Evolutionary conservation across 805 yeast genomes (phyloP).

Genomic region (Metschnikowia anglica): DNA sequence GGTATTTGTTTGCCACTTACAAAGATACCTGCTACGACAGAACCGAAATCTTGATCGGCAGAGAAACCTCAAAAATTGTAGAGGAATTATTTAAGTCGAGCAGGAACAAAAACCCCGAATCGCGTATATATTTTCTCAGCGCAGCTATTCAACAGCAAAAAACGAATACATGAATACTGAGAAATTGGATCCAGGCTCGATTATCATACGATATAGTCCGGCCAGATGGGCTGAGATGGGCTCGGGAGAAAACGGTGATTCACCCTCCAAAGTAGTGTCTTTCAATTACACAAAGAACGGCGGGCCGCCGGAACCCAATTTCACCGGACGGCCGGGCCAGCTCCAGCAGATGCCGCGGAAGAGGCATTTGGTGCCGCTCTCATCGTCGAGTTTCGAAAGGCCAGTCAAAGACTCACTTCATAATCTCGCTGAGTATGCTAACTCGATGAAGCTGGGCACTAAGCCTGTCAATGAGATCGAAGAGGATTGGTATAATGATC

Average conservation of each 20-base stretch:
- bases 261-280: constrained; percentile 14
- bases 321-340: neutral
- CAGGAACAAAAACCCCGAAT: too few species aligned
- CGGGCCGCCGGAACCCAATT: too few species aligned
- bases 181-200: constrained; percentile 15
- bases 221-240: constrained; percentile 18
- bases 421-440: constrained; percentile 10
- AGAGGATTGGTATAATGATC: constrained; percentile 18
- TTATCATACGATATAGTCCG: constrained; percentile 18
- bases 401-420: constrained; percentile 16
- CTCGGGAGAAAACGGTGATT: neutral
- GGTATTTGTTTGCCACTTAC: too few species aligned
- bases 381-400: constrained; percentile 12
- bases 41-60: too few species aligned
- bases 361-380: constrained; percentile 9
- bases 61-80: too few species aligned
- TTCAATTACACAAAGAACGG: constrained; percentile 9
- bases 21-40: too few species aligned
- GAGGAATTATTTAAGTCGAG: too few species aligned
- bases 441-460: neutral
- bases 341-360: constrained; percentile 6
- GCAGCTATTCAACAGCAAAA: too few species aligned
- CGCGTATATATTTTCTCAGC: too few species aligned
- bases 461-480: constrained; percentile 8
- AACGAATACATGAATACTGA: neutral